Evolutionary conservation across 176 grass and related monocot species (phyloP).

Genomic region (Alloteropsis semialata): DNA sequence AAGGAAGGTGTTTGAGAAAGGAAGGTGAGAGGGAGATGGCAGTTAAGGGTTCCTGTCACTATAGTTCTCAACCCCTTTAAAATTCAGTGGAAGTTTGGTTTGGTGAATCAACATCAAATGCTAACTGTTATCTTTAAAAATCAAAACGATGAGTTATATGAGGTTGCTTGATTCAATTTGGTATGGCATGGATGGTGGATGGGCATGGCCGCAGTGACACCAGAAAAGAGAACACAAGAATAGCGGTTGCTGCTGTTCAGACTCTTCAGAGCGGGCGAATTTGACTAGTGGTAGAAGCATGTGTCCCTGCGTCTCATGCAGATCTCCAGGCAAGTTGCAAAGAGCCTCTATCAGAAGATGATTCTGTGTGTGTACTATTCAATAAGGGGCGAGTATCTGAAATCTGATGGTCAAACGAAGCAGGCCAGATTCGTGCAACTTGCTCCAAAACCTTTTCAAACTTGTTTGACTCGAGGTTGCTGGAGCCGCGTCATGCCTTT

Average conservation of each 20-base stretch:
- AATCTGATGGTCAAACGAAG: constrained; percentile 48
- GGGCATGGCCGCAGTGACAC: background rate
- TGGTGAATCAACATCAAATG: background rate
- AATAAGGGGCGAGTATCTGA: background rate
- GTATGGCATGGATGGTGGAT: background rate
- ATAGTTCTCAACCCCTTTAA: background rate
- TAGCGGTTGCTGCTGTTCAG: background rate
- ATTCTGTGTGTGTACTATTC: background rate
- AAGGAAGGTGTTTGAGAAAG: constrained; percentile 27
- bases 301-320: constrained; percentile 15
- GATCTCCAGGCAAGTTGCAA: constrained; percentile 39
- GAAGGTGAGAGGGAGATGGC: constrained; percentile 13
- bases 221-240: background rate
- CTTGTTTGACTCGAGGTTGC: constrained; percentile 28
- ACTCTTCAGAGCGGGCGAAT: constrained; percentile 9
- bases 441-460: constrained; percentile 26
- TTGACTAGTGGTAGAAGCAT: constrained; percentile 28
- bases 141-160: background rate
- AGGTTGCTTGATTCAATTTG: background rate
- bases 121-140: background rate
- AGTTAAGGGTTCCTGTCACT: background rate
- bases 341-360: background rate
- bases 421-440: constrained; percentile 8
- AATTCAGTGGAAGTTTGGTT: background rate
- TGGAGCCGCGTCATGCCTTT: background rate